Conservation (phyloP, 805 yeast species). For the Dipodascus albidus region DNA sequence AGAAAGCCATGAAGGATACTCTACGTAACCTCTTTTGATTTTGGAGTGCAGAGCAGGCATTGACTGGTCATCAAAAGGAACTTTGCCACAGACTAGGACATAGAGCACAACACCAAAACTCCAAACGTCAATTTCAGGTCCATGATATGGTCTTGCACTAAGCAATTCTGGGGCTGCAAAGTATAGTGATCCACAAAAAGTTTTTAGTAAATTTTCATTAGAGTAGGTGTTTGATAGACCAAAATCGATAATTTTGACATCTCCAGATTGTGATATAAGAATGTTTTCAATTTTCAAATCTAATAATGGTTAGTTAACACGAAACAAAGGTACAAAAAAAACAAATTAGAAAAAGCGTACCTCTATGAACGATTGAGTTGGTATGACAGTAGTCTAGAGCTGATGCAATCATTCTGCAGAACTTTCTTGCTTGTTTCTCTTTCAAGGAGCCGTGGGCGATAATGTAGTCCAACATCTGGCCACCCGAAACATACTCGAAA, state of each 20-base stretch:
- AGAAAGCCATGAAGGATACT: slow-evolving; percentile 75
- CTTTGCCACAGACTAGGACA: slow-evolving; percentile 94
- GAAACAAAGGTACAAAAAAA: slow-evolving; percentile 1
- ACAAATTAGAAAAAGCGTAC: neutral
- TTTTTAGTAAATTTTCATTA: slow-evolving; percentile 59
- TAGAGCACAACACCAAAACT: slow-evolving; percentile 94
- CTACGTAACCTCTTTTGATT: slow-evolving; percentile 84
- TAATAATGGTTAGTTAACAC: neutral
- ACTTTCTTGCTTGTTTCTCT: slow-evolving; percentile 88
- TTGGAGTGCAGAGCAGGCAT: slow-evolving; percentile 88
- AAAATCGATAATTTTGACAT: slow-evolving; percentile 90
- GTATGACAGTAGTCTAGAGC: slow-evolving; percentile 90
- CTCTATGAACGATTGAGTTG: slow-evolving; percentile 88
- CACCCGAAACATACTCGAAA: slow-evolving; percentile 94
- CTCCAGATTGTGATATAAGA: slow-evolving; percentile 87
- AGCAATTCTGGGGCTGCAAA: slow-evolving; percentile 97
- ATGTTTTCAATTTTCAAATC: slow-evolving; percentile 94
- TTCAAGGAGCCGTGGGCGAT: slow-evolving; percentile 91
- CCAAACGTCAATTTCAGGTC: slow-evolving; percentile 98
- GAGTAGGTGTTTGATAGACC: slow-evolving; percentile 86
- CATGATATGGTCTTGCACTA: slow-evolving; percentile 83
- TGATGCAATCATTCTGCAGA: slow-evolving; percentile 88
- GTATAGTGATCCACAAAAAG: slow-evolving; percentile 94
- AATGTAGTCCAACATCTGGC: slow-evolving; percentile 93
- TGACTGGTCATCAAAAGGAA: slow-evolving; percentile 93